phyloP scores from a whole-genome alignment of 2,329 filamentous ascomycete species.

The Bipolaris sorokiniana region DNA sequence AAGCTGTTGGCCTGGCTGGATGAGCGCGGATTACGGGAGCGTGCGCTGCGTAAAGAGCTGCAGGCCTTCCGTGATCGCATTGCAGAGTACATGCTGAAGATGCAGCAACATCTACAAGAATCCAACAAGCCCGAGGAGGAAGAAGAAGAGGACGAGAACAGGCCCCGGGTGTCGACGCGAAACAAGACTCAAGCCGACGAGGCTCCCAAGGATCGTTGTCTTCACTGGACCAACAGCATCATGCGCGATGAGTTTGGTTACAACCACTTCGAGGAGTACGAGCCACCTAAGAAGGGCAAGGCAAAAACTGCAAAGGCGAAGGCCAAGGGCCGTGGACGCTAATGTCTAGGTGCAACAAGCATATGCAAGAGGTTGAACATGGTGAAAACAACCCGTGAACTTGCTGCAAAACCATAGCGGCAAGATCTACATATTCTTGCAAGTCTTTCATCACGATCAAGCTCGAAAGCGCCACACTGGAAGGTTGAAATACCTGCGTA shows the following conservation, averaged over 20 bases:
- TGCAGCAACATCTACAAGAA: slow-evolving; percentile 72
- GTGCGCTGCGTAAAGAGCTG: slow-evolving; percentile 87
- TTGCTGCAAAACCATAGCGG: background rate
- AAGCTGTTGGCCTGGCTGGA: slow-evolving; percentile 88
- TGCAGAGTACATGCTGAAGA: slow-evolving; percentile 77
- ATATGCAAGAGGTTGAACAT: slow-evolving; percentile 4
- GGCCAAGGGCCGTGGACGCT: slow-evolving; percentile 35
- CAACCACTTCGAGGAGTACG: slow-evolving; percentile 62
- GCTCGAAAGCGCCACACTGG: background rate
- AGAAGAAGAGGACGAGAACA: slow-evolving; percentile 52
- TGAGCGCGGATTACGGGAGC: slow-evolving; percentile 81
- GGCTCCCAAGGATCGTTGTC: slow-evolving; percentile 61
- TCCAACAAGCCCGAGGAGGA: slow-evolving; percentile 58
- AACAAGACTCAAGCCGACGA: slow-evolving; percentile 65
- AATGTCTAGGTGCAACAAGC: slow-evolving; percentile 5
- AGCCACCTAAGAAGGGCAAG: slow-evolving; percentile 57
- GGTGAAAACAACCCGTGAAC: too few relatives aligned
- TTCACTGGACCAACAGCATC: slow-evolving; percentile 69
- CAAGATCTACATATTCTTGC: background rate
- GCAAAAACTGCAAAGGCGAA: slow-evolving; percentile 43
- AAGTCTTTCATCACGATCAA: background rate
- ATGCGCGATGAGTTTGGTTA: slow-evolving; percentile 65
- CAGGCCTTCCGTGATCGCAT: slow-evolving; percentile 77
- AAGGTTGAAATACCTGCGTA: background rate
- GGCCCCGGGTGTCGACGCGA: slow-evolving; percentile 66